Evolutionary conservation across 768 basidiomycete genomes (phyloP), one percentile per base, ranked within the genome.

Genomic region (Brasilioporus rufonigricans): DNA sequence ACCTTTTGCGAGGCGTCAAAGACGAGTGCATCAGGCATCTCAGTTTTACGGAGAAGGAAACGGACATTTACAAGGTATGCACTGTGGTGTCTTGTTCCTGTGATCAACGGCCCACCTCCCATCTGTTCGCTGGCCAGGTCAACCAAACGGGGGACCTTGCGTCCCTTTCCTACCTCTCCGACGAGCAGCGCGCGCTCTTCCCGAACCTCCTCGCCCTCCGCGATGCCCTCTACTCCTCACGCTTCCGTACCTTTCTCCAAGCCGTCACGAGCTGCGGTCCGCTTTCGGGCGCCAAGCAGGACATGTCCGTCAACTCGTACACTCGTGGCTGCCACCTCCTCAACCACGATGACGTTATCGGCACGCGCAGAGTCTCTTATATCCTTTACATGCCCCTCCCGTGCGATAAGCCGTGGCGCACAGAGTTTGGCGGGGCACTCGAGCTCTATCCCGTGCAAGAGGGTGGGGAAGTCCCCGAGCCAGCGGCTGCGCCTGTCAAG

Each of bases 281-380:
- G 6, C 80, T 98, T 44, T 93, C 91, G 27, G 93, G 94, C 47
- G 80, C 78, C 40, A 96, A 94, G 69, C 93, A 93, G 66, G 96
- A 98, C 76, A 94, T 95, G 85, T 91, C 91, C 40, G 88, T 96
- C 56, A 93, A 93, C 66, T 86, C 89, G 9, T 98, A 98, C 73
- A 87, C 86, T 19, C 83, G 87, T 57, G 92, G 93, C 43, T 97
- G 88, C 69, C 94, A 98, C 73, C 82, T 98, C 11, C 85, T 98
- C 65, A 92, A 96, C 71, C 96, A 98, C 77, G 96, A 98, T 84
- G 96, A 98, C 70, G 95, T 96, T 24, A 98, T 98, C 66, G 93
- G 93, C 57, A 83, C 93, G 9, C 87, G 96, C 24, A 84, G 93
- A 39, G 89, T 98, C 50, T 95, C 92, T 1, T 98, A 96, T 76